Evolutionary conservation across 192 early-diverging fungal species (phyloP), one percentile per base, ranked within the genome.

Genomic region (Geranomyces variabilis): DNA sequence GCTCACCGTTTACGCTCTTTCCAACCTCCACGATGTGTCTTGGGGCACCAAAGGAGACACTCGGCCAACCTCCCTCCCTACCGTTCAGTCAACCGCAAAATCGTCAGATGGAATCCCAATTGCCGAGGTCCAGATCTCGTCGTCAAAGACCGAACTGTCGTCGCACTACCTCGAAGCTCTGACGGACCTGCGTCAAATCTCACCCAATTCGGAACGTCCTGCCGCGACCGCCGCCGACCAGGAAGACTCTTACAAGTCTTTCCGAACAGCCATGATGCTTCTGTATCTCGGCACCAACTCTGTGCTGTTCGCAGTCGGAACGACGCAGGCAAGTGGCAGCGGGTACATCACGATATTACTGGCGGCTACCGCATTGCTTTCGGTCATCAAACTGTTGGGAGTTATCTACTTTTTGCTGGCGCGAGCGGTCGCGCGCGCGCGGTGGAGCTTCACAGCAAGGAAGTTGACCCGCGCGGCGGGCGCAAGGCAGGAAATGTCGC

Each of bases 11-110:
- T 94, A 93, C 57, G 91, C 93, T 10, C 69, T 83, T 19, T 93
- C 90, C 75, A 95, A 95, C 83, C 91, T 92, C 0, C 93, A 94
- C 81, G 94, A 95, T 74, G 92, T 96, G 62, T 90, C 90, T 12
- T 98, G 96, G 96, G 96, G 96, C 46, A 98, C 96, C 36, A 97
- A 97, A 47, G 92, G 91, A 26, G 83, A 86, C 14, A 89, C 89
- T 59, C 90, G 90, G 75, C 73, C 85, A 28, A 81, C 80, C 0
- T 36, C 49, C 3, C 75, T 76, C 19, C 77, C 58, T 53, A 70
- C 49, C 0, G 67, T 75, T 7, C 46, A 41, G 19, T 19, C 29
- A 17, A 30, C 57, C 28, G 24, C 68, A 31, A 82, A 87, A 55
- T 83, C 87, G 69, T 78, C 74, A 31, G 84, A 84, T 44, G 87